phyloP scores from a whole-genome alignment of 768 basidiomycete species.

The Hygrocybe punicea region DNA sequence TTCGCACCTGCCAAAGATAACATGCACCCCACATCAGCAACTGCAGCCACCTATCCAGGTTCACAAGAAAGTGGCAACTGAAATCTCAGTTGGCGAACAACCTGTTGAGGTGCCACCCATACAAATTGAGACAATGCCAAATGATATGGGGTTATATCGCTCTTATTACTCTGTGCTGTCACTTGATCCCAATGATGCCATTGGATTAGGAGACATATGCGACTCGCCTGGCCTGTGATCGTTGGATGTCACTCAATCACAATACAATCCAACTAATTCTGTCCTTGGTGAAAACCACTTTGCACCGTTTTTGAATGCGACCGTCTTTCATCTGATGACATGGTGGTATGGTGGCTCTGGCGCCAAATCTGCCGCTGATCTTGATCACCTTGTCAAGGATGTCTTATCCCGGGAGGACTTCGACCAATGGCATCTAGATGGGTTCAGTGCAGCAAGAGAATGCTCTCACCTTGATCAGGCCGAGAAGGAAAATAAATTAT shows the following conservation, averaged over 20 bases:
- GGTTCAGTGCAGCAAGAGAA: conserved; percentile 19
- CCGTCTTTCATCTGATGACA: conserved; percentile 13
- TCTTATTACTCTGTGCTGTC: neutral
- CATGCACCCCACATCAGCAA: neutral
- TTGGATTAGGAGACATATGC: neutral
- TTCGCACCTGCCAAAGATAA: neutral
- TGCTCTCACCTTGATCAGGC: conserved; percentile 14
- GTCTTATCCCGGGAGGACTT: conserved; percentile 26
- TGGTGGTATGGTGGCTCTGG: conserved; percentile 19
- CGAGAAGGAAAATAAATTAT: neutral
- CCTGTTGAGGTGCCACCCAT: neutral
- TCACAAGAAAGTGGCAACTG: neutral
- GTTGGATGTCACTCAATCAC: neutral
- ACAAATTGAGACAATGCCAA: neutral
- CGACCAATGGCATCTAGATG: conserved; percentile 15
- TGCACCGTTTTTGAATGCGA: neutral
- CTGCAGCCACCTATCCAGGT: neutral
- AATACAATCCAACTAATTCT: neutral
- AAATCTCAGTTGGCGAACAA: neutral
- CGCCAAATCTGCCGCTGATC: conserved; percentile 20
- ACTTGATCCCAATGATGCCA: conserved; percentile 1
- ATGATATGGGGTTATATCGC: conserved; percentile 4
- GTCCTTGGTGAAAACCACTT: neutral
- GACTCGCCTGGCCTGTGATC: neutral
- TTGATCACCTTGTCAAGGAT: conserved; percentile 23